Evolutionary conservation across 257 asterid genomes (phyloP), one percentile per base, ranked within the genome.

Genomic region (Solanum raphanifolium): DNA sequence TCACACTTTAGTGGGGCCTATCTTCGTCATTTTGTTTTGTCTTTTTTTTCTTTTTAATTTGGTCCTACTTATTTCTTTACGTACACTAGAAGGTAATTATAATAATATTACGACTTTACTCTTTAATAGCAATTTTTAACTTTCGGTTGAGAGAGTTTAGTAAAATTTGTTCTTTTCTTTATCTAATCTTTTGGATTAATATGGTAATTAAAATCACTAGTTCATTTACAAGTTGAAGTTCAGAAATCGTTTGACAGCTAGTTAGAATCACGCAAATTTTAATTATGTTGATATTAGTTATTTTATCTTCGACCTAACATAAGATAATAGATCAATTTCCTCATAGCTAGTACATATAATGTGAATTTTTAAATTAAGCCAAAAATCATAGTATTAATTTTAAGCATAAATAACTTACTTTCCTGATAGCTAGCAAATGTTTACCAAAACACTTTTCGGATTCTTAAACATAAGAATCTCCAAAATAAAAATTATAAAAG

Each of bases 51-150:
- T n/a, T n/a, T 75, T 76, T 95, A 2, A 94, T 83, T 91, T 95
- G 73, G 98, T 98, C 38, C 98, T 96, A 0, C 6, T 43, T 81
- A 0, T 29, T 82, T 81, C 69, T 46, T 81, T 81, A 46, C 85
- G 85, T 81, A 81, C 85, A 81, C 41, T 81, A 81, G 85, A 81
- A 82, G 86, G 21, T 48, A 48, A n/a, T 65, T 11, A 13, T 39
- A n/a, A n/a, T 73, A 72, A 7, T 20, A 41, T 43, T 79, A 27
- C 3, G 20, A 29, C 16, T 62, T 62, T 62, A 62, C 31, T 62
- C 34, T 79, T 79, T 82, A 81, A 82, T 82, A 5, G 69, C 11
- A 79, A 73, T 34, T 72, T 36, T 36, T 25, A 16, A 29, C 86
- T 82, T 48, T 82, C 86, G 69, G 43, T 82, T 82, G 39, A 82